Base-by-base conservation (phyloP, 1,139 yeast genomes). In the Yamadazyma atlantica region DNA sequence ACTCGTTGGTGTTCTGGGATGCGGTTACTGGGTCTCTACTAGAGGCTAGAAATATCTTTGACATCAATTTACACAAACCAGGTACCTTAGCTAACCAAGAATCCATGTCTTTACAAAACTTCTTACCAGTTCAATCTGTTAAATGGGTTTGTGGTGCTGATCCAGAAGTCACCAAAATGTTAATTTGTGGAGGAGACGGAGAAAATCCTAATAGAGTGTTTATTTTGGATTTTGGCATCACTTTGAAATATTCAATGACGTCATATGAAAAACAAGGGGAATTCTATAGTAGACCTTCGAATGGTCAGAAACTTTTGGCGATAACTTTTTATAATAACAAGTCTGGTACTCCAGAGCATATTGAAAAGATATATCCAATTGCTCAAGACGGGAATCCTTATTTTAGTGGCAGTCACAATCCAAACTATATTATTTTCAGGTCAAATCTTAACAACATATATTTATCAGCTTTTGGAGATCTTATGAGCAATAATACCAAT, bases 1-100 rank as follows among this genome's bases (percentile, higher is more conserved):
- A 90, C 36, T 76, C 95, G 0, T 54, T 94, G 33, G 96, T 80
- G 4, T 92, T 92, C 53, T 94, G 97, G 97, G 98, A 92, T 59
- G 82, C 87, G 0, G 73, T 79, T 27, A 82, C 82, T 29, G 96
- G 94, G 0, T 77, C 78, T 11, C 62, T 82, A 33, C 66, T 92
- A 6, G 82, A 82, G 39, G 90, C 96, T 0, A 74, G 97, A 49
- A 77, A 87, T 1, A 49, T 85, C 6, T 73, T 76, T 41, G 94
- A 85, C 37, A 67, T 79, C 4, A 75, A 80, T 39, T 75, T 88
- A 18, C 82, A 88, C 51, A 57, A 63, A 19, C 82, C 85, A 36
- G 68, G 71, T 0, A 47, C 53, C 1, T 52, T 64, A 21, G 11
- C 16, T 3, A 8, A 7, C 7, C 23, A 19, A 19, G 24, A 29